Base-by-base conservation (phyloP, 306 rosid genomes). In the Dryas alaskensis region DNA sequence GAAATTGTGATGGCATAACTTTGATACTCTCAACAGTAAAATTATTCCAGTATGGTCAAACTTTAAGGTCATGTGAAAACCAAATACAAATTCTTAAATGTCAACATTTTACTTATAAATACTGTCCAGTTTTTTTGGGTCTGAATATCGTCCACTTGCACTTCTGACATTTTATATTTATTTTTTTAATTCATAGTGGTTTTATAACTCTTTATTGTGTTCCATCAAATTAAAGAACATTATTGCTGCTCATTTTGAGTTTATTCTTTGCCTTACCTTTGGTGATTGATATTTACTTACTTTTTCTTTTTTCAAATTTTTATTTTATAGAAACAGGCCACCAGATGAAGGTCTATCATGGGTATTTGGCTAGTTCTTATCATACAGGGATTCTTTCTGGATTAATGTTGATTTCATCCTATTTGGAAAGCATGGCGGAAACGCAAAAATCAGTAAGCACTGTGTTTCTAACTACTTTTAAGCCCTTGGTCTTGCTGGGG, bases 311-410 rank as follows among this genome's bases (percentile, higher is more conserved):
- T 72, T 22, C 22, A 22, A 70, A 66, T 60, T 60, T 31, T 58
- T 60, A 57, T 80, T 75, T 75, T 65, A 67, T 78, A 93, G 98
- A 87, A 59, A 66, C 80, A 44, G 73, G 80, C 78, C 76, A 81
- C 75, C 89, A 78, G 78, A 79, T 84, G 78, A 75, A 80, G 73
- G 98, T 85, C 54, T 79, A 89, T 84, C 98, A 93, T 83, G 93
- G 90, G 78, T 91, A 86, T 77, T 65, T 84, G 66, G 92, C 96
- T 73, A 93, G 98, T 83, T 91, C 98, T 84, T 93, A 93, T 81
- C 97, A 93, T 72, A 79, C 91, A 19, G 96, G 98, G 74, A 93
- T 93, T 66, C 78, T 93, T 72, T 93, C 98, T 62, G 98, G 98
- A 75, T 86, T 93, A 76, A 72, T 74, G 61, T 74, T 93, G 84